Percentiles rank a stretch among this genome's conserved stretches.
Evolutionary conservation across 495 filamentous ascomycete species (phyloP).

Genomic region (Aspergillus coremiiformis): DNA sequence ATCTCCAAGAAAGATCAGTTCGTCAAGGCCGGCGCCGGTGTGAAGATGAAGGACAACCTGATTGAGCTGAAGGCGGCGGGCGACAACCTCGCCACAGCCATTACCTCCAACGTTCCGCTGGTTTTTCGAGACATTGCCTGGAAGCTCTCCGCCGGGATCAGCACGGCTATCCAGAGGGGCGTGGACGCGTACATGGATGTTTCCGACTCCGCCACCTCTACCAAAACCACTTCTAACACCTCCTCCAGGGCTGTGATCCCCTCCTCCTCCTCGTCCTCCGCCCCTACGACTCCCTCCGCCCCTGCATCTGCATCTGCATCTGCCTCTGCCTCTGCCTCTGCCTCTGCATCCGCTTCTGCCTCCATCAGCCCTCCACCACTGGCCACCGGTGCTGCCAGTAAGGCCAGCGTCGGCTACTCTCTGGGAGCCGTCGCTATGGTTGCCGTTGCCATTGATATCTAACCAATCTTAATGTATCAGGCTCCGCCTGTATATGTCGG

Average conservation of each 20-base stretch:
- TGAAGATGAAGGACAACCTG: slow-evolving; percentile 19
- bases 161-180: slow-evolving; percentile 26
- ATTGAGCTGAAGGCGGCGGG: slow-evolving; percentile 26
- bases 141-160: slow-evolving; percentile 25
- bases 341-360: slow-evolving; percentile 1
- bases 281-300: slow-evolving; percentile 2
- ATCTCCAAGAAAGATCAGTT: slow-evolving; percentile 29
- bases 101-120: slow-evolving; percentile 29
- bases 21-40: slow-evolving; percentile 26
- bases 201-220: slow-evolving; percentile 5
- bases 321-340: slow-evolving; percentile 1
- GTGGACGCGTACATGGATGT: slow-evolving; percentile 17
- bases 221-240: slow-evolving; percentile 4
- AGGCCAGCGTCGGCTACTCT: slow-evolving; percentile 18
- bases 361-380: slow-evolving; percentile 16
- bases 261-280: slow-evolving; percentile 10
- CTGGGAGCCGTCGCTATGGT: slow-evolving; percentile 24
- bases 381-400: slow-evolving; percentile 28
- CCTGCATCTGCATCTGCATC: slow-evolving; percentile 1
- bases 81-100: slow-evolving; percentile 23
- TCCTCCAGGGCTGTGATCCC: slow-evolving; percentile 9
- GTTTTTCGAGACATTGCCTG: slow-evolving; percentile 18
- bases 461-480: neutral
- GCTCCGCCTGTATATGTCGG: neutral
- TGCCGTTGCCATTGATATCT: slow-evolving; percentile 25